Percentiles rank a stretch among this genome's conserved stretches.
Evolutionary conservation across 371 early-diverging fungal genomes (phyloP).

Genomic region (Lichtheimia ornata): DNA sequence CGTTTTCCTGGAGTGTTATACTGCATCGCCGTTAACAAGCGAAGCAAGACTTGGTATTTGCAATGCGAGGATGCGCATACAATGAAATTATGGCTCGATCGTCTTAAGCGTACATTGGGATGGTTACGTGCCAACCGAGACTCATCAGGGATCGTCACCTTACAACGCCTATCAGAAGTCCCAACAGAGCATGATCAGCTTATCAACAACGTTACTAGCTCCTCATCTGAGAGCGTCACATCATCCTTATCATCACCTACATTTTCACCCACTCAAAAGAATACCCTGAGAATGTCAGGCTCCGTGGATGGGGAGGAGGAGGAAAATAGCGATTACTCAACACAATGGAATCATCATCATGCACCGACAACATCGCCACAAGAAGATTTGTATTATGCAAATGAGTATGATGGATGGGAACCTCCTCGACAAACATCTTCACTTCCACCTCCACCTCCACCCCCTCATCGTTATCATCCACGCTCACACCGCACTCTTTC

Average conservation of each 20-base stretch:
- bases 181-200: constrained; percentile 22
- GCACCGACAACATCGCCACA: background rate
- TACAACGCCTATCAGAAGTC: background rate
- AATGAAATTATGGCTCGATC: constrained; percentile 39
- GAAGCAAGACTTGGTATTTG: constrained; percentile 28
- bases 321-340: background rate
- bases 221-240: background rate
- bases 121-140: constrained; percentile 20
- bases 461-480: background rate
- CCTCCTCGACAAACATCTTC: background rate
- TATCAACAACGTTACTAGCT: constrained; percentile 7
- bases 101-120: constrained; percentile 27
- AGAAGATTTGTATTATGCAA: constrained; percentile 5
- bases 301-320: no score
- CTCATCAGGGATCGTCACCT: constrained; percentile 4
- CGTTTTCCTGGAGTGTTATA: constrained; percentile 28
- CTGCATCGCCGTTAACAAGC: constrained; percentile 38
- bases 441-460: background rate
- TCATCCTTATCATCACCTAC: background rate
- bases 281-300: background rate
- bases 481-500: background rate
- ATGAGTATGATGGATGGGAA: constrained; percentile 8
- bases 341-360: background rate
- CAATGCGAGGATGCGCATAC: constrained; percentile 34
- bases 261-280: background rate